Conservation (phyloP, 371 early-diverging fungal genomes). For the Umbelopsis sp. region DNA sequence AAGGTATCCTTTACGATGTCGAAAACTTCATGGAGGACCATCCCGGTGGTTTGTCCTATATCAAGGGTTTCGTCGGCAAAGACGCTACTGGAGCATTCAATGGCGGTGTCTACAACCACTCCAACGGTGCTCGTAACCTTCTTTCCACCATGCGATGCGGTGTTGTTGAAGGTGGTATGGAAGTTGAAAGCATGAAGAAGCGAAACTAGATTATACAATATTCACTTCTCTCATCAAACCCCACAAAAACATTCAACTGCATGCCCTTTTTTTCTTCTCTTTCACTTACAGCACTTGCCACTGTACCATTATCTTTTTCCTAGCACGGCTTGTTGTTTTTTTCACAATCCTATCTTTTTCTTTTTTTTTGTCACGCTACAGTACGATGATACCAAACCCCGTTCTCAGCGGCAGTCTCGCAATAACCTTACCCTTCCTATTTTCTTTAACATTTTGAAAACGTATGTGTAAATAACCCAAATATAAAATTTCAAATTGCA, state of each 20-base stretch:
- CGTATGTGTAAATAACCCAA: constrained; percentile 12
- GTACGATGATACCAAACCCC: no score
- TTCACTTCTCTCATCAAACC: not conserved
- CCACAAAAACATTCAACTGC: not conserved
- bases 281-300: not conserved
- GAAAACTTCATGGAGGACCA: constrained; percentile 87
- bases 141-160: constrained; percentile 76
- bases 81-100: constrained; percentile 88
- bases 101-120: constrained; percentile 87
- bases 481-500: not conserved
- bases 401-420: no score
- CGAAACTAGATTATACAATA: not conserved
- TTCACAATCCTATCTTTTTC: not conserved
- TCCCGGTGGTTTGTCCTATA: constrained; percentile 86
- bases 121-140: constrained; percentile 83
- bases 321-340: not conserved
- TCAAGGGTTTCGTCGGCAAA: constrained; percentile 78
- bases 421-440: no score
- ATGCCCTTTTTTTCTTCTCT: not conserved
- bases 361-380: not conserved
- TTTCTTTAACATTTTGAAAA: no score
- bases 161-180: constrained; percentile 60
- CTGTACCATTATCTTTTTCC: not conserved
- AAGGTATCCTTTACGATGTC: constrained; percentile 90
- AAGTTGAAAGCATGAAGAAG: constrained; percentile 42